Percentiles rank a stretch among this genome's conserved stretches.
Evolutionary conservation across 2,329 filamentous ascomycete genomes (phyloP).

Genomic region (Phoma sp.): DNA sequence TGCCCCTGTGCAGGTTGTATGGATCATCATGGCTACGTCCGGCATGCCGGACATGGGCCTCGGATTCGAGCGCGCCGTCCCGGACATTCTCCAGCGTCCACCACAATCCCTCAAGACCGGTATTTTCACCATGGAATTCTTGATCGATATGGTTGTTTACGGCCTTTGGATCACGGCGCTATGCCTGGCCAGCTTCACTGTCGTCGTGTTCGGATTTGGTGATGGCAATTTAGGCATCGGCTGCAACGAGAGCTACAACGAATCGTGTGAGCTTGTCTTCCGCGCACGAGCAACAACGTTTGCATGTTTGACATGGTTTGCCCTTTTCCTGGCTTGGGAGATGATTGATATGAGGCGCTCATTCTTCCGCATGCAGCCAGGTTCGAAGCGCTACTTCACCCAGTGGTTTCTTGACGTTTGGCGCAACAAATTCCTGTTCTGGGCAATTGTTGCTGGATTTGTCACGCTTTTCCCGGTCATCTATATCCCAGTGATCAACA

Average conservation of each 20-base stretch:
- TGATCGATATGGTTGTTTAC: constrained; percentile 49
- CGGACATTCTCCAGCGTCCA: constrained; percentile 79
- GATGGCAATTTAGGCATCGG: constrained; percentile 41
- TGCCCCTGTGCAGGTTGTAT: constrained; percentile 84
- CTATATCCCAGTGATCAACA: constrained; percentile 73
- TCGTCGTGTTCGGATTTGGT: constrained; percentile 46
- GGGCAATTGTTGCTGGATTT: constrained; percentile 52
- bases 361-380: constrained; percentile 77
- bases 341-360: constrained; percentile 74
- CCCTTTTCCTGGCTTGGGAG: constrained; percentile 79
- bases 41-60: constrained; percentile 82
- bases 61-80: constrained; percentile 76
- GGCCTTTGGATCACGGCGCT: constrained; percentile 46
- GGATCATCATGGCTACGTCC: constrained; percentile 94
- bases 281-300: constrained; percentile 74
- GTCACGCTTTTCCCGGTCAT: constrained; percentile 55
- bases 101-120: constrained; percentile 63
- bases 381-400: constrained; percentile 58
- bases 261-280: constrained; percentile 45
- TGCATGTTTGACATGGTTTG: constrained; percentile 76
- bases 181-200: constrained; percentile 41
- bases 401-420: constrained; percentile 72
- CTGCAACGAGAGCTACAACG: constrained; percentile 45
- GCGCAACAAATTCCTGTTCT: constrained; percentile 71
- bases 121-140: constrained; percentile 48